Evolutionary conservation across 2,329 filamentous ascomycete genomes (phyloP).

Genomic region (Emmonsiellopsis sp.): DNA sequence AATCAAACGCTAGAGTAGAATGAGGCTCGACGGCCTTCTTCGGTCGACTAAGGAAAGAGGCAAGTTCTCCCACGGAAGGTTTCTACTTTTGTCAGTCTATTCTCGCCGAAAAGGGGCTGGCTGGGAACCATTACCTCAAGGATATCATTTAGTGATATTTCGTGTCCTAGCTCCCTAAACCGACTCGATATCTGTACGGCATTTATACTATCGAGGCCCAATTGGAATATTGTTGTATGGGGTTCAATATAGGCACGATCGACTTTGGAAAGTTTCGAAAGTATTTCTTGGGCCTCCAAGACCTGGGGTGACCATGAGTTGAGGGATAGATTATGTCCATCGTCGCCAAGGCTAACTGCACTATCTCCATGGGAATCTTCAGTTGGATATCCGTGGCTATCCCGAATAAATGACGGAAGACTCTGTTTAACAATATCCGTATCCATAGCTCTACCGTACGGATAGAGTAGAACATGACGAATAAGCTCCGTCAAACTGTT

Average conservation of each 20-base stretch:
- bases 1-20: constrained; percentile 33
- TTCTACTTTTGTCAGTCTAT: constrained; percentile 17
- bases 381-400: background rate
- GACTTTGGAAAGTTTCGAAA: constrained; percentile 51
- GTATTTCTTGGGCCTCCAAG: constrained; percentile 42
- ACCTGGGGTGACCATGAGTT: constrained; percentile 45
- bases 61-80: constrained; percentile 27
- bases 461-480: constrained; percentile 24
- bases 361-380: background rate
- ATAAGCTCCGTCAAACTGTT: constrained; percentile 23
- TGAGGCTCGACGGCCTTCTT: constrained; percentile 29
- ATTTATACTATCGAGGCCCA: constrained; percentile 89
- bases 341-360: background rate
- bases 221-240: constrained; percentile 66
- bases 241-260: constrained; percentile 43
- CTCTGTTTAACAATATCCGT: constrained; percentile 13
- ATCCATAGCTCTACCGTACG: constrained; percentile 21
- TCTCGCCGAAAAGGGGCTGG: background rate
- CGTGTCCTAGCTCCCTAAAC: constrained; percentile 51
- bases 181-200: constrained; percentile 65
- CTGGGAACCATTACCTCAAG: constrained; percentile 44
- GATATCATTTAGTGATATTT: constrained; percentile 61
- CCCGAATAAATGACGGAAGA: constrained; percentile 18
- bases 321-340: background rate
- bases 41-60: constrained; percentile 19